Evolutionary conservation across 805 yeast species (phyloP), one percentile per base, ranked within the genome.

Genomic region (Wickerhamiella kazuoi): DNA sequence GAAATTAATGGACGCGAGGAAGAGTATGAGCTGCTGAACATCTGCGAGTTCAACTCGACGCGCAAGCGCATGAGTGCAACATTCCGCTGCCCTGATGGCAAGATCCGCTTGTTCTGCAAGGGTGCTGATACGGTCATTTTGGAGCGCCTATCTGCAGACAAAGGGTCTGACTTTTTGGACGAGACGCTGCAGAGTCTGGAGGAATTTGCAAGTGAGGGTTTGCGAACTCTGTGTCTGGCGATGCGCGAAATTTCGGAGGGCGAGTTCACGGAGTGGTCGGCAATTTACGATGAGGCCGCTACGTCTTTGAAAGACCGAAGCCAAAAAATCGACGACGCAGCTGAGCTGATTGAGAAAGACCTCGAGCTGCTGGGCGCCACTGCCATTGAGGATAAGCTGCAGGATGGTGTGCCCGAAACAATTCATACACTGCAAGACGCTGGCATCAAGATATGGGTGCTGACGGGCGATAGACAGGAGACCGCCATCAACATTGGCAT

Each of bases 401-500:
- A 90, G 62, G 97, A 87, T 42, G 98, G 96, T 31, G 99, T 90
- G 17, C 97, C 99, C 2, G 98, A 90, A 48, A 84, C 98, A 1
- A 93, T 90, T 44, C 90, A 82, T 47, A 80, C 93, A 4, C 67
- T 90, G 41, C 98, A 93, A 56, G 83, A 79, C 41, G 99, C 99
- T 0, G 97, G 97, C 14, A 86, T 93, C 47, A 87, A 84, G 56
- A 73, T 90, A 15, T 90, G 99, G 99, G 96, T 90, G 19, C 65
- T 90, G 37, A 90, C 99, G 2, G 99, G 99, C 50, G 99, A 90
- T 55, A 72, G 95, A 57, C 99, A 93, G 57, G 99, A 90, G 57
- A 90, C 99, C 13, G 99, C 99, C 0, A 80, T 90, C 47, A 90
- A 90, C 56, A 90, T 90, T 53, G 99, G 98, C 44, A 84, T 90